A percentile compares a stretch with the other conserved stretches of the same genome.
phyloP scores from a whole-genome alignment of 805 yeast genomes.

The Starmerella ratchasimensis region DNA sequence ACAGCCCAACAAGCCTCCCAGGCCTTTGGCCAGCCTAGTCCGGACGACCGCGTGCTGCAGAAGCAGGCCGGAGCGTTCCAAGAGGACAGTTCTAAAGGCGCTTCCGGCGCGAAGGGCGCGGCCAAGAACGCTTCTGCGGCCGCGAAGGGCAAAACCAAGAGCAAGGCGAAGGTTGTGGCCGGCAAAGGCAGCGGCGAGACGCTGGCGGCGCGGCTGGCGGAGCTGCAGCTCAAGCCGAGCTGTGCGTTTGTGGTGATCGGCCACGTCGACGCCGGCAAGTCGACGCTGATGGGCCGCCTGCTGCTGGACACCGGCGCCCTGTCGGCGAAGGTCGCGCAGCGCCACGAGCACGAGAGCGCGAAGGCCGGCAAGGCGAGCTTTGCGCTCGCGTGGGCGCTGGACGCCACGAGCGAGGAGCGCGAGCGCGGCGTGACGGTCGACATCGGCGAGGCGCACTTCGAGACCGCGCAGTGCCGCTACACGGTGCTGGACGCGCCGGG shows the following conservation, averaged over 20 bases:
- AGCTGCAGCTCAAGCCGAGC: constrained; percentile 9
- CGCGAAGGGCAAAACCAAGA: neutral
- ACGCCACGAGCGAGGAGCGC: constrained; percentile 66
- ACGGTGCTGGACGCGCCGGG: constrained; percentile 80
- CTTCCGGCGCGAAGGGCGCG: neutral
- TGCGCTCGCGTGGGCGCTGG: constrained; percentile 77
- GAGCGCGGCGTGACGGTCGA: constrained; percentile 67
- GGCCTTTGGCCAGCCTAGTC: constrained; percentile 43
- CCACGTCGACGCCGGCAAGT: constrained; percentile 77
- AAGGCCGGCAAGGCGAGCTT: constrained; percentile 62
- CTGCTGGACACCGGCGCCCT: constrained; percentile 54
- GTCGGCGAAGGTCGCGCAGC: constrained; percentile 49
- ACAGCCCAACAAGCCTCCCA: constrained; percentile 36
- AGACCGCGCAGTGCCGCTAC: constrained; percentile 40
- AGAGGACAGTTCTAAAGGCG: neutral
- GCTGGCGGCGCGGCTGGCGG: constrained; percentile 34
- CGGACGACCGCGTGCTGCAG: constrained; percentile 56
- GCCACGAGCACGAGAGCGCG: constrained; percentile 49
- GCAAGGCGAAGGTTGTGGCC: neutral
- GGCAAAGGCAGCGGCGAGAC: constrained; percentile 1
- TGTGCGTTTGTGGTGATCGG: constrained; percentile 60
- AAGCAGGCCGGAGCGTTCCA: constrained; percentile 37
- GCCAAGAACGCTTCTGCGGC: neutral
- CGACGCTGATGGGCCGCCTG: constrained; percentile 64
- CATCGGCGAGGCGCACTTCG: constrained; percentile 54